Percentiles rank a stretch among this genome's conserved stretches.
Evolutionary conservation across 768 basidiomycete species (phyloP).

Genomic region (Paxillus rubicundulus): DNA sequence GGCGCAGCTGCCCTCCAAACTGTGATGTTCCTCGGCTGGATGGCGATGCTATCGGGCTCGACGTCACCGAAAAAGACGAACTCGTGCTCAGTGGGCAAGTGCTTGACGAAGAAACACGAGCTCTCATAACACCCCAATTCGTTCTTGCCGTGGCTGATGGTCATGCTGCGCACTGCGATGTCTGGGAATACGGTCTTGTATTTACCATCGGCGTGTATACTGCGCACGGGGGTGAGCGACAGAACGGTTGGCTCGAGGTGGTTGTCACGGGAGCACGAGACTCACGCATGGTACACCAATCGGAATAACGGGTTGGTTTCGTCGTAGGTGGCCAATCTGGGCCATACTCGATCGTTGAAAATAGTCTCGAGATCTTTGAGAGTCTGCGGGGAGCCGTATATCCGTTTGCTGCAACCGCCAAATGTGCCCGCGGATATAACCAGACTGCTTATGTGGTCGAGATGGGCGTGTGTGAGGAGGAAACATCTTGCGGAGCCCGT

Average conservation of each 20-base stretch:
- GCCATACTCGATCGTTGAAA: slow-evolving; percentile 83
- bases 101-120: slow-evolving; percentile 81
- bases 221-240: slow-evolving; percentile 23
- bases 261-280: slow-evolving; percentile 14
- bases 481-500: slow-evolving; percentile 56
- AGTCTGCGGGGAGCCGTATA: slow-evolving; percentile 59
- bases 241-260: slow-evolving; percentile 8
- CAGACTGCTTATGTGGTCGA: slow-evolving; percentile 85
- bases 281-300: slow-evolving; percentile 65
- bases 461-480: slow-evolving; percentile 83
- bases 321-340: slow-evolving; percentile 75
- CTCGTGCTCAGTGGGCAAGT: slow-evolving; percentile 59
- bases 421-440: slow-evolving; percentile 83
- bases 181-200: slow-evolving; percentile 52
- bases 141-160: slow-evolving; percentile 71
- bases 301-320: slow-evolving; percentile 57
- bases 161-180: slow-evolving; percentile 64
- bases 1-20: slow-evolving; percentile 85
- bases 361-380: slow-evolving; percentile 67
- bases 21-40: slow-evolving; percentile 53
- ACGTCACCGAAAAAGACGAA: slow-evolving; percentile 96
- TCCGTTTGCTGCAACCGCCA: slow-evolving; percentile 55
- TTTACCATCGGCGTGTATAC: slow-evolving; percentile 49
- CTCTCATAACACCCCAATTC: slow-evolving; percentile 61
- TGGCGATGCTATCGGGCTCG: slow-evolving; percentile 77